Percentiles rank a stretch among this genome's conserved stretches.
phyloP scores from a whole-genome alignment of 768 basidiomycete species.

The Termitomyces titanicus region DNA sequence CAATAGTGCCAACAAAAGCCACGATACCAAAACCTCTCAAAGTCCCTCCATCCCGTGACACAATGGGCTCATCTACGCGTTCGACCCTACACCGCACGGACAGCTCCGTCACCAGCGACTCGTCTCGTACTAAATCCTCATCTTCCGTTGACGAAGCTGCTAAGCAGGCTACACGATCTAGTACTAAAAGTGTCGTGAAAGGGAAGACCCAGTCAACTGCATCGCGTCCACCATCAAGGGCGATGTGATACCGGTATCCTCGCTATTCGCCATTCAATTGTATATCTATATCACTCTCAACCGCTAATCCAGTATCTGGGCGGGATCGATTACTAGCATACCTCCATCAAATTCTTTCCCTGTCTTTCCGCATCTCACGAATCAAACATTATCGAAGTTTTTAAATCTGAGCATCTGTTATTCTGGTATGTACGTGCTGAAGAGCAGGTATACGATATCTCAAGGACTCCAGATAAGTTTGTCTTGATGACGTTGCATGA shows the following conservation, averaged over 20 bases:
- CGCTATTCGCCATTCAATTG: slow-evolving; percentile 1
- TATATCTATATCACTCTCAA: slow-evolving; percentile 5
- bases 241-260: slow-evolving; percentile 1
- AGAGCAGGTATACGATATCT: background rate
- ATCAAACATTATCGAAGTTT: background rate
- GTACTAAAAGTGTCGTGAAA: background rate
- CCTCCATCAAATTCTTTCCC: slow-evolving; percentile 4
- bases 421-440: background rate
- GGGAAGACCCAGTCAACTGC: background rate
- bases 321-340: background rate
- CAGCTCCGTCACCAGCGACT: background rate
- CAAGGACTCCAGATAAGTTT: background rate
- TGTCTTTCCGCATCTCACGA: background rate
- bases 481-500: background rate
- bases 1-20: background rate
- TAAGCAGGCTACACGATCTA: background rate
- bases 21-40: slow-evolving; percentile 11
- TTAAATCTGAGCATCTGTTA: background rate
- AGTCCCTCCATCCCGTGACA: slow-evolving; percentile 7
- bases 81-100: background rate
- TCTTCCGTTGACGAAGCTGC: background rate
- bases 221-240: slow-evolving; percentile 1
- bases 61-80: slow-evolving; percentile 2
- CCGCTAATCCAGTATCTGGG: background rate
- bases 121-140: slow-evolving; percentile 4